These are phyloP conservation scores for Trichocomaceae sp. DNA, from an alignment of 2,329 filamentous ascomycete species.

Conservation along the genomic window DNA sequence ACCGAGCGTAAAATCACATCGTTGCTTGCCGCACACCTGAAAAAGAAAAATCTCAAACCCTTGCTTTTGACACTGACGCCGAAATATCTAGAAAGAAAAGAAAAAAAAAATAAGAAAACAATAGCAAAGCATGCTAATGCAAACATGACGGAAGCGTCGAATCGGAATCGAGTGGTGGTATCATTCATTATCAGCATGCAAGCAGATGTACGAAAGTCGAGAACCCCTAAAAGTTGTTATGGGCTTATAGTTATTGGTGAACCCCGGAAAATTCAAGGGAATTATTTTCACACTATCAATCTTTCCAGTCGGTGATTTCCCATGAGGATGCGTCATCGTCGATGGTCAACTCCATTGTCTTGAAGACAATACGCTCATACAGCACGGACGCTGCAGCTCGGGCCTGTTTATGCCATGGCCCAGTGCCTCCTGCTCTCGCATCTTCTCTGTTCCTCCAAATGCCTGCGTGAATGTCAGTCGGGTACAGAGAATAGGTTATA, in stretches of 20 bases:
- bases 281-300: background rate
- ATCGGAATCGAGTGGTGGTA: background rate
- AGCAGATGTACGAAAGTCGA: slow-evolving; percentile 6
- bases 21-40: too few species aligned
- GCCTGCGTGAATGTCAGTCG: slow-evolving; percentile 47
- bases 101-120: background rate
- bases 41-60: background rate
- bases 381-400: slow-evolving; percentile 42
- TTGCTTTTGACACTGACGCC: background rate
- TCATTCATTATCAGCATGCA: background rate
- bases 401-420: slow-evolving; percentile 52
- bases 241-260: background rate
- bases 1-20: too few species aligned
- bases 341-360: slow-evolving; percentile 59
- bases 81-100: background rate
- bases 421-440: slow-evolving; percentile 54
- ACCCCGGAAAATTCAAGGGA: background rate
- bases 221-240: slow-evolving; percentile 4
- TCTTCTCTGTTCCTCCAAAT: slow-evolving; percentile 55
- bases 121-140: background rate
- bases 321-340: slow-evolving; percentile 59
- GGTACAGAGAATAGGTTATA: slow-evolving; percentile 21
- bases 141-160: background rate
- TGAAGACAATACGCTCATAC: slow-evolving; percentile 61
- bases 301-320: slow-evolving; percentile 46